These are phyloP conservation scores for Helichrysum umbraculigerum DNA, from an alignment of 129 eudicot genomes.

Conservation along the genomic window DNA sequence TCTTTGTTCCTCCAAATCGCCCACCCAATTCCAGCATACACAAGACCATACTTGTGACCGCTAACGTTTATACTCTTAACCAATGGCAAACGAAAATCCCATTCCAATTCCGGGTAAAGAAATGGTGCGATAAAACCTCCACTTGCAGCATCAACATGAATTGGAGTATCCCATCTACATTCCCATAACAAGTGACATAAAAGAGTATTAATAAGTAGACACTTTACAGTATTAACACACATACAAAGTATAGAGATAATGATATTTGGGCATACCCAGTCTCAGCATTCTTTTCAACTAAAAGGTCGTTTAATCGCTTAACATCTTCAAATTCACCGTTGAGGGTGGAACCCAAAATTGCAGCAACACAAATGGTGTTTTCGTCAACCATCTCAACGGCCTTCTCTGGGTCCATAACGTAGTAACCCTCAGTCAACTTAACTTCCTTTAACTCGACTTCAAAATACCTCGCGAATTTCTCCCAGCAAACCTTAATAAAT, in stretches of 20 bases:
- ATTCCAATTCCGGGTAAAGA: conserved; percentile 73
- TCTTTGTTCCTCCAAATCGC: conserved; percentile 83
- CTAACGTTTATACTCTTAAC: conserved; percentile 91
- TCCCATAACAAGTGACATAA: conserved; percentile 17
- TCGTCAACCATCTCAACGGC: conserved; percentile 88
- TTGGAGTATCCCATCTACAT: conserved; percentile 81
- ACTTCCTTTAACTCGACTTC: conserved; percentile 89
- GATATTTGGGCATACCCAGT: conserved; percentile 40
- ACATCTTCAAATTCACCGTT: conserved; percentile 90
- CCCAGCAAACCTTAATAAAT: conserved; percentile 65
- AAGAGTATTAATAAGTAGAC: not conserved
- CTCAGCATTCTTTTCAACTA: conserved; percentile 56
- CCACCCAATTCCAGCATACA: conserved; percentile 92
- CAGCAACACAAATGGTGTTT: conserved; percentile 89
- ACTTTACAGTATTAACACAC: too few relatives aligned
- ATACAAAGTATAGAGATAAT: not conserved
- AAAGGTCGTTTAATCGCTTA: conserved; percentile 66
- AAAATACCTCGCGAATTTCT: conserved; percentile 86
- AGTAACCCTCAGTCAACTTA: conserved; percentile 66
- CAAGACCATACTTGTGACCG: conserved; percentile 92
- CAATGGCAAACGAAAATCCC: conserved; percentile 82
- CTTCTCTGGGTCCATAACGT: conserved; percentile 78
- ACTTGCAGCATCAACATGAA: conserved; percentile 93
- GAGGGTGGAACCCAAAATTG: conserved; percentile 83
- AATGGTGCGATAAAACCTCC: conserved; percentile 94